phyloP scores from a whole-genome alignment of 306 rosid species.

The Macrotyloma uniflorum region DNA sequence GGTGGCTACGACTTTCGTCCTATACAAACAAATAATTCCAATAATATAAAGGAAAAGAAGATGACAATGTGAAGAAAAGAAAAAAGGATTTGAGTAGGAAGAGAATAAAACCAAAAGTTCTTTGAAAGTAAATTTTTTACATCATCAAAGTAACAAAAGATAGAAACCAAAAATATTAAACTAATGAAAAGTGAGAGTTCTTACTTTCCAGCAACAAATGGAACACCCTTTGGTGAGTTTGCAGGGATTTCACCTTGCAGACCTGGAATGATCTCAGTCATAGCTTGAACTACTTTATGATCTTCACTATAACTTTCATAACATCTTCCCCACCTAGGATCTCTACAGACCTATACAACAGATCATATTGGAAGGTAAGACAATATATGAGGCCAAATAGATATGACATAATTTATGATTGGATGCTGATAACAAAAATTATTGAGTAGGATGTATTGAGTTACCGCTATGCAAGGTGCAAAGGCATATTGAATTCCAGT shows the following conservation, averaged over 20 bases:
- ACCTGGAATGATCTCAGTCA: slow-evolving; percentile 33
- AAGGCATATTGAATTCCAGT: no score
- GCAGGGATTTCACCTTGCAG: slow-evolving; percentile 47
- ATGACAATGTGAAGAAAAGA: no score
- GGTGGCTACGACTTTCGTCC: no score
- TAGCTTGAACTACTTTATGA: no score
- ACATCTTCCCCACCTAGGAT: slow-evolving; percentile 22
- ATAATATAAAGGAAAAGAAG: no score
- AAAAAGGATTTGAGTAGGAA: no score
- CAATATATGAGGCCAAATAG: neutral
- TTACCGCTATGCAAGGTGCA: no score
- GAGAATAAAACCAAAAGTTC: neutral
- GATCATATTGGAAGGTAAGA: neutral
- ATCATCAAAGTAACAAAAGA: neutral
- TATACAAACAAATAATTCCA: no score
- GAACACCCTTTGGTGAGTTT: slow-evolving; percentile 40
- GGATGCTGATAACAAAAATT: no score
- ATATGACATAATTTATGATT: neutral
- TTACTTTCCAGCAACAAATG: slow-evolving; percentile 47
- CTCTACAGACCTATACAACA: slow-evolving; percentile 44
- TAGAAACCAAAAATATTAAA: neutral
- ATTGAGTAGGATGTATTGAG: neutral
- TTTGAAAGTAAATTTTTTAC: neutral
- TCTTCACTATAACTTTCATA: no score
- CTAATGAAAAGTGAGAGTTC: neutral